phyloP scores from a whole-genome alignment of 345 rosid genomes.

The Leavenworthia alabamica region DNA sequence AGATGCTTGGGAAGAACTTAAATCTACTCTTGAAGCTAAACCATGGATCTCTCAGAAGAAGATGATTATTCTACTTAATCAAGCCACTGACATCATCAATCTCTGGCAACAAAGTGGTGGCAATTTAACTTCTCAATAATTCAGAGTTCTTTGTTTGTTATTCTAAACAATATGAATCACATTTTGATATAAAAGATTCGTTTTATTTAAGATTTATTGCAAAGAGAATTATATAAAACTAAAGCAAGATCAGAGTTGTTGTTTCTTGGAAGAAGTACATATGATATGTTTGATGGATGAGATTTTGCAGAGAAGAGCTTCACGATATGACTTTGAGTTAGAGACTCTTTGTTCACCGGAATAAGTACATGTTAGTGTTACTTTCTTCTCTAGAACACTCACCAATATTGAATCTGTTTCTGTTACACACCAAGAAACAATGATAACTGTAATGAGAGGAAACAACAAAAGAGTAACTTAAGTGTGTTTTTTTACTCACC shows the following conservation, averaged over 20 bases:
- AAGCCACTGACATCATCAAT: conserved; percentile 81
- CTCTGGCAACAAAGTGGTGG: conserved; percentile 90
- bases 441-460: background rate
- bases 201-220: background rate
- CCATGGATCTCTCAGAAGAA: conserved; percentile 79
- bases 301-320: conserved; percentile 42
- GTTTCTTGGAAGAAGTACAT: conserved; percentile 33
- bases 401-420: conserved; percentile 69
- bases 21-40: conserved; percentile 60
- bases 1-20: conserved; percentile 89
- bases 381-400: conserved; percentile 65
- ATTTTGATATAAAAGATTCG: background rate
- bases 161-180: background rate
- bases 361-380: conserved; percentile 61
- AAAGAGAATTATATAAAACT: background rate
- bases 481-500: conserved; percentile 36
- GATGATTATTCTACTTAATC: conserved; percentile 75
- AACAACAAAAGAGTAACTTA: background rate
- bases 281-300: conserved; percentile 48
- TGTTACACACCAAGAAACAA: conserved; percentile 27
- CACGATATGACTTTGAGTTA: conserved; percentile 13
- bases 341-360: conserved; percentile 33
- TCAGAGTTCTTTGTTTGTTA: conserved; percentile 13
- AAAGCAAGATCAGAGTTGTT: conserved; percentile 4
- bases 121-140: conserved; percentile 39